These are phyloP conservation scores for Aspergillus floridensis DNA, from an alignment of 2,329 filamentous ascomycete species.

Conservation along the genomic window DNA sequence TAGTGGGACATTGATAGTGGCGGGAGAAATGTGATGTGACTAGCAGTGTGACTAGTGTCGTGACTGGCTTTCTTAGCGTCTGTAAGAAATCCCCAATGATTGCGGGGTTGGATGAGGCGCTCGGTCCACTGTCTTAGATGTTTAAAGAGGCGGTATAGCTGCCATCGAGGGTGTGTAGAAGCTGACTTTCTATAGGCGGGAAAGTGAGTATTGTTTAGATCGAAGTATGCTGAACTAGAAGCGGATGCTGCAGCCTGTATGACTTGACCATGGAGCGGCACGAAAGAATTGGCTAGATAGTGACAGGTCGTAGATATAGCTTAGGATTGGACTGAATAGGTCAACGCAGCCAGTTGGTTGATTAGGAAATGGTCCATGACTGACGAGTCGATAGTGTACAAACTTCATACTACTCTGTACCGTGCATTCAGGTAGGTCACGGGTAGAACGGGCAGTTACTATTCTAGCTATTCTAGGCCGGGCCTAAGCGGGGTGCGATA, in stretches of 20 bases:
- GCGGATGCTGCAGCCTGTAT: neutral
- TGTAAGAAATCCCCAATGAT: neutral
- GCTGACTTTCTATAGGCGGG: neutral
- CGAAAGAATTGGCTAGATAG: neutral
- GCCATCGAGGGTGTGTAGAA: neutral
- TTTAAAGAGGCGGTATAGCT: constrained; percentile 4
- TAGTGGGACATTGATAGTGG: constrained; percentile 1
- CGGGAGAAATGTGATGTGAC: constrained; percentile 19
- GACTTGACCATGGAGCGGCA: neutral
- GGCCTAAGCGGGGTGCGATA: neutral
- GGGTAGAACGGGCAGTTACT: neutral
- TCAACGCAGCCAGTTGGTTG: no score
- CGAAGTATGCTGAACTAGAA: neutral
- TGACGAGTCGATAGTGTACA: no score
- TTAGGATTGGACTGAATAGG: no score
- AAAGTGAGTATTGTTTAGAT: neutral
- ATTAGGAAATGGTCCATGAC: no score
- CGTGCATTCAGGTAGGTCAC: no score
- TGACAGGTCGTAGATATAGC: neutral
- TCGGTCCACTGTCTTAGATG: constrained; percentile 3
- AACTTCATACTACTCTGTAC: no score
- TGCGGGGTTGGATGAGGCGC: constrained; percentile 10
- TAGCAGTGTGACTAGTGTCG: constrained; percentile 4
- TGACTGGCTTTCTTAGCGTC: constrained; percentile 5
- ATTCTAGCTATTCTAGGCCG: neutral